Percentiles rank a stretch among this genome's conserved stretches.
Evolutionary conservation across 164 flowering plant genomes (phyloP).

Genomic region (Chimonanthus salicifolius): DNA sequence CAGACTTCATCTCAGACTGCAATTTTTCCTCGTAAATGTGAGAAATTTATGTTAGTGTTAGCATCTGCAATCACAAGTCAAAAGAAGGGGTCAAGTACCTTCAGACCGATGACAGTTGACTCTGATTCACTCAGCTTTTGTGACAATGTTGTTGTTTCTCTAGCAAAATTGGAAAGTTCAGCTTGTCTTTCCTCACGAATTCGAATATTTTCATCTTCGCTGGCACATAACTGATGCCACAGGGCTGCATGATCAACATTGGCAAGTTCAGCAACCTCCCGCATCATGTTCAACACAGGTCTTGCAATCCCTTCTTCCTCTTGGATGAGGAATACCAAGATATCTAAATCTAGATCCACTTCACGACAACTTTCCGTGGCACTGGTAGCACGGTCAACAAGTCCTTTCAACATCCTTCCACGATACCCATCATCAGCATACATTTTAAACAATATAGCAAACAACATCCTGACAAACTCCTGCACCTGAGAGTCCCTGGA

Average conservation of each 20-base stretch:
- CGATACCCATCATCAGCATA: conserved; percentile 67
- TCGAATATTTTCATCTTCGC: conserved; percentile 76
- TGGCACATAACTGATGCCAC: conserved; percentile 92
- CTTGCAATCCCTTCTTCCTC: conserved; percentile 61
- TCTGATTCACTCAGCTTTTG: conserved; percentile 81
- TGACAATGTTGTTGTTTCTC: conserved; percentile 59
- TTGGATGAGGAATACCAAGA: conserved; percentile 39
- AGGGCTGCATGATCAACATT: conserved; percentile 90
- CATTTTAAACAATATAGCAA: conserved; percentile 70
- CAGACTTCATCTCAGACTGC: conserved; percentile 89
- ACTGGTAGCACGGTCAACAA: conserved; percentile 75
- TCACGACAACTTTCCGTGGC: conserved; percentile 55
- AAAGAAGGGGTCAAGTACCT: conserved; percentile 45
- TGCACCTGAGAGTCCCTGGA: conserved; percentile 64
- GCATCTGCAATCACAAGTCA: background rate
- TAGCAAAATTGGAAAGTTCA: conserved; percentile 48
- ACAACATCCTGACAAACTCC: conserved; percentile 75
- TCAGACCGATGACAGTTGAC: conserved; percentile 64
- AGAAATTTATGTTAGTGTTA: too few species aligned
- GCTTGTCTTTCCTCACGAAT: conserved; percentile 70
- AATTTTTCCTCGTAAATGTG: conserved; percentile 7
- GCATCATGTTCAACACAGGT: conserved; percentile 83
- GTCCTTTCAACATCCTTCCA: conserved; percentile 78
- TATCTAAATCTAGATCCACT: conserved; percentile 73
- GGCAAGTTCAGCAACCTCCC: conserved; percentile 93